These are phyloP conservation scores for Auricularia cornea DNA, from an alignment of 768 basidiomycete species.

Conservation along the genomic window DNA sequence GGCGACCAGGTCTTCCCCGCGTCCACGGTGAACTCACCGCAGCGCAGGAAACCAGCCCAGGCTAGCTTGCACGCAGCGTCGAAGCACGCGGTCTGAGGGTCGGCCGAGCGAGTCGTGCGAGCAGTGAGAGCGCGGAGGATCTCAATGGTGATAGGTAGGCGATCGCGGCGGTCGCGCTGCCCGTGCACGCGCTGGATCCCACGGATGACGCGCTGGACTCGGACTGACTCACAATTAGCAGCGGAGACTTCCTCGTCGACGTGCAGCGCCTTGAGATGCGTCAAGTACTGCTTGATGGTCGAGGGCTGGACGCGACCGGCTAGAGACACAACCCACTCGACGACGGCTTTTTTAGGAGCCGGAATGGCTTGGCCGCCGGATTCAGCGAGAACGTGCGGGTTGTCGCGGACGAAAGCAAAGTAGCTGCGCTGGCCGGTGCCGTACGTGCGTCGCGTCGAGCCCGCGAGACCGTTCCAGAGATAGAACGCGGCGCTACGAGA, in stretches of 20 bases:
- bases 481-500: slow-evolving; percentile 12
- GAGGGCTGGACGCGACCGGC: too few species aligned
- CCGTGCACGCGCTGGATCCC: too few species aligned
- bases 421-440: slow-evolving; percentile 24
- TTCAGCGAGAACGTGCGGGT: neutral
- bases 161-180: slow-evolving; percentile 15
- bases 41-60: slow-evolving; percentile 15
- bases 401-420: slow-evolving; percentile 17
- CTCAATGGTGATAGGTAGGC: slow-evolving; percentile 20
- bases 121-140: slow-evolving; percentile 10
- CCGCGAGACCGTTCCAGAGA: slow-evolving; percentile 26
- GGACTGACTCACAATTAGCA: slow-evolving; percentile 17
- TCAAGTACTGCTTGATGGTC: slow-evolving; percentile 23
- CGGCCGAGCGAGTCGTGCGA: neutral
- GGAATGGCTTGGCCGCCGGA: slow-evolving; percentile 5
- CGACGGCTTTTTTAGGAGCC: slow-evolving; percentile 1
- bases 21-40: slow-evolving; percentile 17
- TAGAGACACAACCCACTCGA: slow-evolving; percentile 18
- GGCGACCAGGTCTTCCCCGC: slow-evolving; percentile 8
- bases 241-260: slow-evolving; percentile 22
- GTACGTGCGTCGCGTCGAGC: too few species aligned
- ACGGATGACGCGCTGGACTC: slow-evolving; percentile 21
- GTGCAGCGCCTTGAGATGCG: slow-evolving; percentile 18
- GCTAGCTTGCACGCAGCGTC: slow-evolving; percentile 16
- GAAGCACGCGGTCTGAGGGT: slow-evolving; percentile 2